Conservation (phyloP, 352 stramenopile genomes). For the Phytopythium ostracodes region DNA sequence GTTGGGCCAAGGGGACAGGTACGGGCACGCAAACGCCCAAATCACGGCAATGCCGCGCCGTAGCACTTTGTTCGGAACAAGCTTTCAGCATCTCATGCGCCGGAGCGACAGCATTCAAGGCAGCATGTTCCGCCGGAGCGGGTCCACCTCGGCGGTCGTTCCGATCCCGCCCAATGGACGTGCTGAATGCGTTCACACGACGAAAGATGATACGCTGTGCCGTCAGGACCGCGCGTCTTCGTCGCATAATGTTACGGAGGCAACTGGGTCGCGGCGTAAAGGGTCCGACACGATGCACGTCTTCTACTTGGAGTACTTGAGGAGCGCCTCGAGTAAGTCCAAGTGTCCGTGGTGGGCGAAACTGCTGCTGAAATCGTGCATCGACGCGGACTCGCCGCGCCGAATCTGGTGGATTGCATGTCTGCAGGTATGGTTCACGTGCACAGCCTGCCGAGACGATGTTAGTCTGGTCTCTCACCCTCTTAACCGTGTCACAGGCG, state of each 20-base stretch:
- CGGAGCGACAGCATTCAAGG: background rate
- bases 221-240: conserved; percentile 1
- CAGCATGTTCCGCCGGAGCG: conserved; percentile 1
- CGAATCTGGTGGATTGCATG: conserved; percentile 15
- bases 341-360: conserved; percentile 12
- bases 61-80: background rate
- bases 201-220: background rate
- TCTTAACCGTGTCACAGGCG: conserved; percentile 32
- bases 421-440: conserved; percentile 11
- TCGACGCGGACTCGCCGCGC: conserved; percentile 10
- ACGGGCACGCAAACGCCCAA: background rate
- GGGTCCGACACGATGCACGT: background rate
- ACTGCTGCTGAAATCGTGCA: conserved; percentile 12
- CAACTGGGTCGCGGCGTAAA: background rate
- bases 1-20: background rate
- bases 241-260: background rate
- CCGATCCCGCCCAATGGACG: background rate
- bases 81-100: background rate
- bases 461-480: conserved; percentile 15
- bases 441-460: background rate
- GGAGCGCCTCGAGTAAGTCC: background rate
- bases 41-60: background rate
- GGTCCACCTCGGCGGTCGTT: background rate
- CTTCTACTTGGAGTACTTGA: conserved; percentile 8
- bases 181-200: background rate